Conservation (phyloP, 257 asterid genomes). For the Hygrophila difformis region DNA sequence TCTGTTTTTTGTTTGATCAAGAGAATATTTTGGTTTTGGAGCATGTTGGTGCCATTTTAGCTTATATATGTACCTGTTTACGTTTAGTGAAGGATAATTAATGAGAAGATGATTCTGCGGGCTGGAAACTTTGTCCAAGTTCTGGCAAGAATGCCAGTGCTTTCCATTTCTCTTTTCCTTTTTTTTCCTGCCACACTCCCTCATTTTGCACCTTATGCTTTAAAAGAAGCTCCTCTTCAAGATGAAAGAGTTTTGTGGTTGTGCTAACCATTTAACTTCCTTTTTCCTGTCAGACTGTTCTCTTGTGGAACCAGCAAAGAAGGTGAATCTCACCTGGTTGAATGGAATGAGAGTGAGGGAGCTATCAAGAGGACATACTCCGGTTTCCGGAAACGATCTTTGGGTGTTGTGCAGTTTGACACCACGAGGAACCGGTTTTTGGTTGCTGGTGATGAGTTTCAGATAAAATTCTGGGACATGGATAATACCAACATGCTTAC, state of each 20-base stretch:
- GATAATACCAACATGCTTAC: slow-evolving; percentile 62
- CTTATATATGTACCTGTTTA: too few species aligned
- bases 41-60: too few species aligned
- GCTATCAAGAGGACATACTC: slow-evolving; percentile 73
- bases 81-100: too few species aligned
- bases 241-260: not conserved
- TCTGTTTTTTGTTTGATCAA: too few species aligned
- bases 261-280: slow-evolving; percentile 5
- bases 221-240: too few species aligned
- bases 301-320: slow-evolving; percentile 96
- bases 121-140: too few species aligned
- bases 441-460: slow-evolving; percentile 94
- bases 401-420: slow-evolving; percentile 90
- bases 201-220: too few species aligned
- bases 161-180: too few species aligned
- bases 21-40: too few species aligned
- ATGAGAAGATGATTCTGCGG: too few species aligned
- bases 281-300: slow-evolving; percentile 59
- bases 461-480: slow-evolving; percentile 93
- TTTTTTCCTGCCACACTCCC: too few species aligned
- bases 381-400: slow-evolving; percentile 81
- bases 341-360: slow-evolving; percentile 97
- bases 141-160: too few species aligned
- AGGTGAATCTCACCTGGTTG: slow-evolving; percentile 89
- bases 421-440: slow-evolving; percentile 78